phyloP scores from a whole-genome alignment of 495 filamentous ascomycete genomes.

The Aspergillus egyptiacus region DNA sequence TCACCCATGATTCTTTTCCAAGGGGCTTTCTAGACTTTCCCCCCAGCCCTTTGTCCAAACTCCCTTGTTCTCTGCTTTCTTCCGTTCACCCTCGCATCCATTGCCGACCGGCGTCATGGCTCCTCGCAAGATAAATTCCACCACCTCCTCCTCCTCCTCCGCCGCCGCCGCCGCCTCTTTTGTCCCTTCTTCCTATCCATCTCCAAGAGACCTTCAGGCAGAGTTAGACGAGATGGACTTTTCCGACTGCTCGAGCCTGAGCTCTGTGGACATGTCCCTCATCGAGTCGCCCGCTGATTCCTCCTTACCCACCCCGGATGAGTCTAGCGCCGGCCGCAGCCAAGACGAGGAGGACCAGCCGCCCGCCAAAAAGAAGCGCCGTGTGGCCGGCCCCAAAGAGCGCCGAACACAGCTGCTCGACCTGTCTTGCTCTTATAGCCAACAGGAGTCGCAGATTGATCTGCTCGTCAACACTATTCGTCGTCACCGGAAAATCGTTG shows the following conservation, averaged over 20 bases:
- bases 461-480: slow-evolving; percentile 69
- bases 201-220: slow-evolving; percentile 7
- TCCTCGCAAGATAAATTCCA: slow-evolving; percentile 8
- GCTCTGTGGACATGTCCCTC: slow-evolving; percentile 51
- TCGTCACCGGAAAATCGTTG: slow-evolving; percentile 90
- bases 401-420: slow-evolving; percentile 74
- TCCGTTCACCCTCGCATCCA: slow-evolving; percentile 4
- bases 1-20: slow-evolving; percentile 13
- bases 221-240: slow-evolving; percentile 35
- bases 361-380: slow-evolving; percentile 68
- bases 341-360: slow-evolving; percentile 52
- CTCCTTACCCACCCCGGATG: slow-evolving; percentile 47
- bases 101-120: slow-evolving; percentile 13
- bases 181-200: slow-evolving; percentile 6
- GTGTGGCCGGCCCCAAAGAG: slow-evolving; percentile 60
- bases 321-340: slow-evolving; percentile 38
- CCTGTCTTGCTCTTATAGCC: slow-evolving; percentile 45
- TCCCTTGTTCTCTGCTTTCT: slow-evolving; percentile 6
- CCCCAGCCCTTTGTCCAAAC: slow-evolving; percentile 4
- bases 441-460: slow-evolving; percentile 55
- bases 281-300: slow-evolving; percentile 50
- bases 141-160: not conserved
- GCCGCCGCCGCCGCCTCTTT: slow-evolving; percentile 9
- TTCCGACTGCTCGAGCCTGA: slow-evolving; percentile 52
- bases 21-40: slow-evolving; percentile 11